Conservation (phyloP, 148 eudicot genomes). For the Vaccinium corymbosum region DNA sequence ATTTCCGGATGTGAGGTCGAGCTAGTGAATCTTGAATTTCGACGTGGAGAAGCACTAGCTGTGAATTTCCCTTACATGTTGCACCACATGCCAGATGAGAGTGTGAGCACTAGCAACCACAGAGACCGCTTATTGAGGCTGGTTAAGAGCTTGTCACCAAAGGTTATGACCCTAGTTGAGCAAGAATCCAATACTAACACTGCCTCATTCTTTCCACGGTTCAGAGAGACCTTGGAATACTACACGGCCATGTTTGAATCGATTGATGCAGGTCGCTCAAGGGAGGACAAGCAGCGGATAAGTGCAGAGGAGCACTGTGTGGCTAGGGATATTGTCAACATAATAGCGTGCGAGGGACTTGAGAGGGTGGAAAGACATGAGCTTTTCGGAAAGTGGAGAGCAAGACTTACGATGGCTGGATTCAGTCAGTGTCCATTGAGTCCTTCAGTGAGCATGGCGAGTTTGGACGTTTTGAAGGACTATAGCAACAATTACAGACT, state of each 20-base stretch:
- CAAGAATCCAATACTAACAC: slow-evolving; percentile 95
- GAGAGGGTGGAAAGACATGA: slow-evolving; percentile 93
- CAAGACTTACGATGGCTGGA: slow-evolving; percentile 73
- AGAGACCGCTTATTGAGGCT: slow-evolving; percentile 75
- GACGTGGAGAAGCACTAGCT: slow-evolving; percentile 64
- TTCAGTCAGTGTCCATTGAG: slow-evolving; percentile 46
- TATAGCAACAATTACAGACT: slow-evolving; percentile 48
- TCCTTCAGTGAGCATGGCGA: slow-evolving; percentile 29
- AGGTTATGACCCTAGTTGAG: slow-evolving; percentile 67
- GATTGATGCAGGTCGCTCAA: slow-evolving; percentile 57
- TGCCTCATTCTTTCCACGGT: slow-evolving; percentile 55
- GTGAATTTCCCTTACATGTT: slow-evolving; percentile 81
- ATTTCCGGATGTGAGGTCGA: slow-evolving; percentile 67
- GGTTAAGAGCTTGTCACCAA: slow-evolving; percentile 71
- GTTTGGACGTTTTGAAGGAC: slow-evolving; percentile 44
- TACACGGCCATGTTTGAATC: slow-evolving; percentile 91
- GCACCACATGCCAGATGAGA: slow-evolving; percentile 98
- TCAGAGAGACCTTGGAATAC: slow-evolving; percentile 67
- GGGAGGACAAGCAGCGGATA: slow-evolving; percentile 64
- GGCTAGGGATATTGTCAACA: slow-evolving; percentile 84
- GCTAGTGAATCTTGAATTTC: slow-evolving; percentile 42
- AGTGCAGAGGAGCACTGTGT: slow-evolving; percentile 87
- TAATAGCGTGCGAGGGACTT: slow-evolving; percentile 78
- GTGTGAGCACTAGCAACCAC: slow-evolving; percentile 75
- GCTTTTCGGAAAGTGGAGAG: slow-evolving; percentile 81